phyloP scores from a whole-genome alignment of 2,329 filamentous ascomycete species.

The Polychaeton citri region DNA sequence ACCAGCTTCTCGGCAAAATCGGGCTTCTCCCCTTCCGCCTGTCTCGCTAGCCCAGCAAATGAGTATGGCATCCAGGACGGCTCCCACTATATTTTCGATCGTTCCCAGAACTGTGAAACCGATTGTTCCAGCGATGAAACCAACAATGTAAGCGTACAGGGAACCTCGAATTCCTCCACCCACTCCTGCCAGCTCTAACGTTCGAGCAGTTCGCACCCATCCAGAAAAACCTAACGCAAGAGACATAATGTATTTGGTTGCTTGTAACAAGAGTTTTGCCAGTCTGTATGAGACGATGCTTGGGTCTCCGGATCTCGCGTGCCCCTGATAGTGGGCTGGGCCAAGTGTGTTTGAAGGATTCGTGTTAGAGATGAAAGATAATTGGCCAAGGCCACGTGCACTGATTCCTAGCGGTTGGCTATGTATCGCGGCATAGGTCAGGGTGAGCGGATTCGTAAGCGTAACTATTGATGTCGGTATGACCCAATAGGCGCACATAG shows the following conservation, averaged over 20 bases:
- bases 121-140: constrained; percentile 82
- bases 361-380: constrained; percentile 63
- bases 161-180: constrained; percentile 49
- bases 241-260: constrained; percentile 82
- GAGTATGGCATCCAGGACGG: constrained; percentile 43
- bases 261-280: constrained; percentile 81
- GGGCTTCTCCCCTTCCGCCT: constrained; percentile 50
- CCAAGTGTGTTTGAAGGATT: constrained; percentile 57
- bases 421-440: constrained; percentile 90
- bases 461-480: constrained; percentile 75
- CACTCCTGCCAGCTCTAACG: constrained; percentile 49
- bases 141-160: constrained; percentile 88
- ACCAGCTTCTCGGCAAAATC: constrained; percentile 85
- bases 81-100: constrained; percentile 25
- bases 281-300: constrained; percentile 76
- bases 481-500: constrained; percentile 63
- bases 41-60: constrained; percentile 92
- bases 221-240: constrained; percentile 81
- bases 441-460: constrained; percentile 77
- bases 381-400: constrained; percentile 65
- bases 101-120: constrained; percentile 73
- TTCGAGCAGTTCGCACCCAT: constrained; percentile 88
- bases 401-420: constrained; percentile 68
- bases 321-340: constrained; percentile 12
- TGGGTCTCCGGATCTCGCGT: constrained; percentile 17